A percentile compares a stretch with the other conserved stretches of the same genome.
Evolutionary conservation across 2,329 filamentous ascomycete species (phyloP).

Genomic region (Penicillium psychrosexuale): DNA sequence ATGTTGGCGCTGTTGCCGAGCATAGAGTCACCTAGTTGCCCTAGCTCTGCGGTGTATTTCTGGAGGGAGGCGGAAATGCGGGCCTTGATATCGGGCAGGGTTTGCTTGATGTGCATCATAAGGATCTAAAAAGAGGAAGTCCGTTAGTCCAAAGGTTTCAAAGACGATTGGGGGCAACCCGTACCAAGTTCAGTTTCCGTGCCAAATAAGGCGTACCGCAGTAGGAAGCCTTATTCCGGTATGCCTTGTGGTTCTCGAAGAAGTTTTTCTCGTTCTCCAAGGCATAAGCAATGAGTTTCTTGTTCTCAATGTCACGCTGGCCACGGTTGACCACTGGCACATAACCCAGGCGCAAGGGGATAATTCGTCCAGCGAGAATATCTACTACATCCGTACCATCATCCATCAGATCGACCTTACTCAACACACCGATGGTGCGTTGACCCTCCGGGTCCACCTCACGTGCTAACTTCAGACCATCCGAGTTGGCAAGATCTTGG

Average conservation of each 20-base stretch:
- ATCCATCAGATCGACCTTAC: slow-evolving; percentile 99
- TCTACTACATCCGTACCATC: slow-evolving; percentile 97
- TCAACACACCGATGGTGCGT: slow-evolving; percentile 95
- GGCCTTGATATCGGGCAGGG: slow-evolving; percentile 95
- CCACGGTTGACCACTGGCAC: slow-evolving; percentile 97
- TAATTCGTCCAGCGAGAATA: slow-evolving; percentile 95
- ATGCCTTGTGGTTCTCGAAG: slow-evolving; percentile 98
- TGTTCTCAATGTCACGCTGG: slow-evolving; percentile 97
- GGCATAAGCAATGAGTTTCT: slow-evolving; percentile 86
- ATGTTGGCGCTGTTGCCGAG: slow-evolving; percentile 96
- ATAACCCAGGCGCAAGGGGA: slow-evolving; percentile 89
- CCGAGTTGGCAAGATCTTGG: slow-evolving; percentile 96
- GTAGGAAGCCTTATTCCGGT: slow-evolving; percentile 97
- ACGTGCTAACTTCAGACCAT: slow-evolving; percentile 90
- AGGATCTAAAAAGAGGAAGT: slow-evolving; percentile 60
- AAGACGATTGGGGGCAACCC: slow-evolving; percentile 10
- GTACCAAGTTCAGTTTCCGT: slow-evolving; percentile 83
- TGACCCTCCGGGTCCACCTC: slow-evolving; percentile 98
- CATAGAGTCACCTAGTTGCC: slow-evolving; percentile 84
- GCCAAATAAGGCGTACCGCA: slow-evolving; percentile 97
- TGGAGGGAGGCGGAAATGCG: slow-evolving; percentile 90
- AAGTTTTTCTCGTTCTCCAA: slow-evolving; percentile 94
- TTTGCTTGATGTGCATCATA: slow-evolving; percentile 99
- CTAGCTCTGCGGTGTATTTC: slow-evolving; percentile 83
- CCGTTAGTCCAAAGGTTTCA: slow-evolving; percentile 18